These are phyloP conservation scores for Rhazya stricta DNA, from an alignment of 257 asterid genomes.

Conservation along the genomic window DNA sequence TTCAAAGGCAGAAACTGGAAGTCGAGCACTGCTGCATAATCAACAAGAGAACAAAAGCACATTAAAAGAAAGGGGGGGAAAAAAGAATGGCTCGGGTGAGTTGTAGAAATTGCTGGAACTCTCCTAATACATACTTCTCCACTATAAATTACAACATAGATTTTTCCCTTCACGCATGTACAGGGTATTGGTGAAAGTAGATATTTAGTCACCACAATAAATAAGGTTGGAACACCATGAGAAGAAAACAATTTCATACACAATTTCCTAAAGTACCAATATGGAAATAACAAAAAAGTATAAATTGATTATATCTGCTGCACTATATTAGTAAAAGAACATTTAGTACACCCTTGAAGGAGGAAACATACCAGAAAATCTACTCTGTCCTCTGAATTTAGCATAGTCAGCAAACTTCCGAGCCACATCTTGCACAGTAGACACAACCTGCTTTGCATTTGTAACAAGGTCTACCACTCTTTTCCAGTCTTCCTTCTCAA, in stretches of 20 bases:
- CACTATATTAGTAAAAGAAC: neutral
- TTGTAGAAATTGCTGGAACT: neutral
- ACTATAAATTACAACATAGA: neutral
- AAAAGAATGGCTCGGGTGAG: too few species aligned
- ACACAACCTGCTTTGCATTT: constrained; percentile 82
- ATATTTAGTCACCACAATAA: neutral
- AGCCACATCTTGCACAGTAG: constrained; percentile 82
- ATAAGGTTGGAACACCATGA: neutral
- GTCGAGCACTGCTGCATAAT: neutral
- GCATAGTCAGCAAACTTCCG: constrained; percentile 79
- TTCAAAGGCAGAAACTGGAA: neutral
- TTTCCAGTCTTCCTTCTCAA: constrained; percentile 87
- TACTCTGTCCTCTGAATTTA: constrained; percentile 51
- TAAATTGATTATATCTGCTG: neutral
- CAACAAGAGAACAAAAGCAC: neutral
- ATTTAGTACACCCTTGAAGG: neutral
- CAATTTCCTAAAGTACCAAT: neutral
- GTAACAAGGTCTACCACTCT: constrained; percentile 67
- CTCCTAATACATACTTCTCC: neutral
- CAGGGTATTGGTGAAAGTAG: neutral
- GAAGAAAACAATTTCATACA: neutral
- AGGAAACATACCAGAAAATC: constrained; percentile 37
- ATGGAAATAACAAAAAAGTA: too few species aligned
- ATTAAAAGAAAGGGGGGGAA: neutral
- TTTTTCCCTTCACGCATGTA: neutral